Base-by-base conservation (phyloP, 495 filamentous ascomycete species). In the Neohortaea acidophila region DNA sequence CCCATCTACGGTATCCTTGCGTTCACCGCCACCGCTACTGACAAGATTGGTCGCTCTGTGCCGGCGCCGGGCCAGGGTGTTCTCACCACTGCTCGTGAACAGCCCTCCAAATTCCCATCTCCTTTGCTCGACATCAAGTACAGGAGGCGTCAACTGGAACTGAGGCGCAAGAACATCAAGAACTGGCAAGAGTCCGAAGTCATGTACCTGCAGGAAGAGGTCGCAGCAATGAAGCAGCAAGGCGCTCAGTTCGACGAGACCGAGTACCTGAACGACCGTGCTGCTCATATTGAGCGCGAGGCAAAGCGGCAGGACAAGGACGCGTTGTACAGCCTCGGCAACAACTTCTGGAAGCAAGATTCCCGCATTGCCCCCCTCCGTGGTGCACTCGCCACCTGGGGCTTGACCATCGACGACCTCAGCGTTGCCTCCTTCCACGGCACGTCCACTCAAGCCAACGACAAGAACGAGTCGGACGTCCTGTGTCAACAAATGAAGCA, bases 381-480 rank as follows among this genome's bases (percentile, higher is more conserved):
- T 47, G 89, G 91, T 52, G 81, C 89, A 25, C 72, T 97, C 36
- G 89, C 89, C 25, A 94, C 87, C 11, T 99, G 89, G 89, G 86
- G 85, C 56, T 74, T 99, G 26, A 96, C 89, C 12, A 84, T 99
- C 48, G 91, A 99, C 56, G 89, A 99, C 49, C 73, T 99, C 33
- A 77, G 62, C 42, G 84, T 96, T 33, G 86, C 87, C 6, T 96
- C 89, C 15, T 99, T 96, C 80, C 89, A 99, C 62, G 89, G 89
- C 45, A 99, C 89, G 21, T 94, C 87, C 15, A 99, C 89, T 25
- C 84, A 91, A 43, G 89, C 89, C 39, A 99, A 99, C 55, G 89
- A 99, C 67, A 99, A 99, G 75, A 99, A 99, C 58, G 89, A 99
- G 59, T 94, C 89, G 20, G 85, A 89, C 41, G 86, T 93, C 53